Base-by-base conservation (phyloP, 1,139 yeast genomes). In the Hanseniaspora uvarum region DNA sequence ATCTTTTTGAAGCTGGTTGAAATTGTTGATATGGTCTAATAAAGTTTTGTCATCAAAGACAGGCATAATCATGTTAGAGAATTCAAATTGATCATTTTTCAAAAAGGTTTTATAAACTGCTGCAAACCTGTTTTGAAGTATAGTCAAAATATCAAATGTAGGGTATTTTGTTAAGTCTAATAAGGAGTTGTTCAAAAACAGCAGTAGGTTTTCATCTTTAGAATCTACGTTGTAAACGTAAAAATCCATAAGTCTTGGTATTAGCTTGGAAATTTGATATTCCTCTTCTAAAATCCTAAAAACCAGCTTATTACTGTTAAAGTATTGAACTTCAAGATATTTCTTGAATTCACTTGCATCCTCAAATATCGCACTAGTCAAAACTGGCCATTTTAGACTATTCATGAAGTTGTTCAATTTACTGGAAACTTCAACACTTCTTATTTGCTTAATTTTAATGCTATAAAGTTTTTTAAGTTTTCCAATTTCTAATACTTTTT, bases 401-500 rank as follows among this genome's bases (percentile, higher is more conserved):
- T 14, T 21, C 23, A 6, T 18, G 6, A 19, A 31, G 18, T 14
- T 19, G 8, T 21, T 18, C 8, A 44, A 14, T 3, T 21, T 19
- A 11, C 16, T 18, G 7, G 34, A n/a, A 16, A 10, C 11, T 28
- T 34, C 37, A 16, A 23, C 3, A 2, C 1, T 8, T 11, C 11
- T 23, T 21, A 18, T 16, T 8, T 43, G 28, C n/a, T 23, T 31
- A 5, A 24, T 16, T 34, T 49, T 33, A 4, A 54, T 14, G 5
- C 34, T 18, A 40, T 46, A 75, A 5, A 92, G 82, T 60, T 86
- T 86, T 56, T 89, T 70, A 60, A 83, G 83, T 65, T 87, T 88
- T 1, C 99, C 99, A 0, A 96, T 87, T 52, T 81, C 72, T 28
- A 92, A 69, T 0, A 92, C 75, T 63, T 85, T 83, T 54, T 61